These are phyloP conservation scores for Citrullus mucosospermus DNA, from an alignment of 306 rosid species.

Conservation along the genomic window DNA sequence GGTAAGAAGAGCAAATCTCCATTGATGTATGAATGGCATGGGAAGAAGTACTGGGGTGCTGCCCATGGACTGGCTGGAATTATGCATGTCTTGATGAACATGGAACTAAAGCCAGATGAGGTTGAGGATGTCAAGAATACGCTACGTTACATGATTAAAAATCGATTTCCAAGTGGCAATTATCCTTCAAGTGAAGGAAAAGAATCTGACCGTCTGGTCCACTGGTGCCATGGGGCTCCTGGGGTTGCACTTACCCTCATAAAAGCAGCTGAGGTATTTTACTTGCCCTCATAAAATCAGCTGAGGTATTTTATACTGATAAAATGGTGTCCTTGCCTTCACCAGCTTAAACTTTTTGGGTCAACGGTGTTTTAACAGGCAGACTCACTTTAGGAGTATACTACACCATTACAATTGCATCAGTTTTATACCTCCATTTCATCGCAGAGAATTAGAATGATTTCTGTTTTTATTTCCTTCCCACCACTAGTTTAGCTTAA, in stretches of 20 bases:
- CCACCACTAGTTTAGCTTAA: too few relatives aligned
- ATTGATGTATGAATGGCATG: slow-evolving; percentile 88
- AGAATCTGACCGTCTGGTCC: slow-evolving; percentile 64
- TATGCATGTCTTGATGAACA: slow-evolving; percentile 65
- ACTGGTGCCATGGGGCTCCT: slow-evolving; percentile 95
- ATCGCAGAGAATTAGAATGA: too few relatives aligned
- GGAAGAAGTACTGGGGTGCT: slow-evolving; percentile 93
- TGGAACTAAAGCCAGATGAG: slow-evolving; percentile 68
- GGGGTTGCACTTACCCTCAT: slow-evolving; percentile 70
- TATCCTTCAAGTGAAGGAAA: slow-evolving; percentile 80
- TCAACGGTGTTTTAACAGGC: too few relatives aligned
- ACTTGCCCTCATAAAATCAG: slow-evolving; percentile 62
- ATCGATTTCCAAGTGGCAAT: slow-evolving; percentile 58
- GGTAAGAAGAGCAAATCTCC: slow-evolving; percentile 48
- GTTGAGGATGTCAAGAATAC: slow-evolving; percentile 69
- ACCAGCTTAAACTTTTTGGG: too few relatives aligned
- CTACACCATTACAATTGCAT: too few relatives aligned
- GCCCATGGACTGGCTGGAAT: slow-evolving; percentile 91
- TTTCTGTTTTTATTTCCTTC: too few relatives aligned
- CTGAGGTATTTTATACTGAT: slow-evolving; percentile 31
- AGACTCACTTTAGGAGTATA: too few relatives aligned
- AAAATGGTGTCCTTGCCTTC: too few relatives aligned
- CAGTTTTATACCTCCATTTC: too few relatives aligned
- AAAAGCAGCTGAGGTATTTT: slow-evolving; percentile 60
- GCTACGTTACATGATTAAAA: slow-evolving; percentile 49